Evolutionary conservation across 495 filamentous ascomycete genomes (phyloP), one percentile per base, ranked within the genome.

Genomic region (Xylaria telfairii): DNA sequence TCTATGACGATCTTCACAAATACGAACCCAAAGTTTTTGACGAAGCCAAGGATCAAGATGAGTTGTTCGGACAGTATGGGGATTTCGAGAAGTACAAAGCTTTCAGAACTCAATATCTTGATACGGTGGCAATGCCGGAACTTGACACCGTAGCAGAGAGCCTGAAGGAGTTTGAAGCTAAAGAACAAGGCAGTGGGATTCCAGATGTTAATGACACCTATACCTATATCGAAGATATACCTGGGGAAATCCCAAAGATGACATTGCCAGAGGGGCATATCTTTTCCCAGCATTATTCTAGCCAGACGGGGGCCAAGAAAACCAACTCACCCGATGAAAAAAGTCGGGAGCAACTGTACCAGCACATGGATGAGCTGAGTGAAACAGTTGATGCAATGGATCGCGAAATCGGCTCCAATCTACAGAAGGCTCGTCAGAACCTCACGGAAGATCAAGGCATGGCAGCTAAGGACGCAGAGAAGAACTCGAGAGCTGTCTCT

Each of bases 21-120:
- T 82, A 83, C 61, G 71, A 79, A 51, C 69, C 77, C 8, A 74
- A 72, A 41, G 60, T 60, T 42, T 76, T 79, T 24, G 74, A 79
- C 17, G 80, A 82, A 44, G 49, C 76, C 15, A 66, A 79, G 47
- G 73, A 47, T 26, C 68, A 77, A 51, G 74, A 78, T 17, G 71
- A 41, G 3, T 68, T 72, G 4, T 75, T 74, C n/a, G 61, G 73
- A 60, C 71, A 75, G 54, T 76, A 78, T 57, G 76, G 72, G 47
- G 80, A 79, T 19, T 74, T 82, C 9, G 73, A 77, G 4, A 65
- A 73, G 24, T 78, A 81, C 49, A 75, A 72, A 28, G 46, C 73
- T 13, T 73, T 76, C 44, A 71, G 39, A 8, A 41, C 66, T 13
- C 72, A 75, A 37, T 70, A 76, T 26, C 68, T 76, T 26, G 71